Evolutionary conservation across 1,284 basidiomycete species (phyloP).

Genomic region (Bondarzewia mesenterica): DNA sequence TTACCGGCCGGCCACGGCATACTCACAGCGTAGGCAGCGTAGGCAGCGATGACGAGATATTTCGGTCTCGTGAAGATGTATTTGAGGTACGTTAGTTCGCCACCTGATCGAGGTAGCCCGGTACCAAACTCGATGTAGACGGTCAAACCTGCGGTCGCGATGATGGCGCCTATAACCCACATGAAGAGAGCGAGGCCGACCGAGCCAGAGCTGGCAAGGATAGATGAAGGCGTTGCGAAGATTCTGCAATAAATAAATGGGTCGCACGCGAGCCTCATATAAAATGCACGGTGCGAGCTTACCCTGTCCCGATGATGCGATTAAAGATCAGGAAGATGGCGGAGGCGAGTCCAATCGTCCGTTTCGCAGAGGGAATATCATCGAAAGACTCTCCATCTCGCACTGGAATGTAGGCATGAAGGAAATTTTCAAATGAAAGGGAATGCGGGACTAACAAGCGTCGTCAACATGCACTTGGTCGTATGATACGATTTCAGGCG

Average conservation of each 20-base stretch:
- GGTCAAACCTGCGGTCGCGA: slow-evolving; percentile 56
- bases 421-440: too few relatives aligned
- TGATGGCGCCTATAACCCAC: slow-evolving; percentile 62
- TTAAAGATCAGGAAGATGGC: slow-evolving; percentile 70
- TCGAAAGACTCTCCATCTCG: slow-evolving; percentile 16
- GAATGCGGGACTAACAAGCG: too few relatives aligned
- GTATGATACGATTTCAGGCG: too few relatives aligned
- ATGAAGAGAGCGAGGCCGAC: slow-evolving; percentile 55
- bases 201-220: slow-evolving; percentile 57
- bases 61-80: slow-evolving; percentile 58
- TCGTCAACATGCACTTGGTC: too few relatives aligned
- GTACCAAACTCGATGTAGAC: slow-evolving; percentile 73
- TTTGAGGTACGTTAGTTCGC: slow-evolving; percentile 73
- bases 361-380: slow-evolving; percentile 15
- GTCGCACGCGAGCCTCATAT: neutral
- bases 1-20: slow-evolving; percentile 52
- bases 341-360: slow-evolving; percentile 39
- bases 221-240: slow-evolving; percentile 65
- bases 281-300: slow-evolving; percentile 11
- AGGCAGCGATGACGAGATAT: slow-evolving; percentile 54
- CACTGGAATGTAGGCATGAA: too few relatives aligned
- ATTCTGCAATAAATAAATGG: slow-evolving; percentile 36
- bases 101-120: slow-evolving; percentile 60
- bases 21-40: slow-evolving; percentile 51
- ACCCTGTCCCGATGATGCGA: slow-evolving; percentile 73